Evolutionary conservation across 2,329 filamentous ascomycete species (phyloP), one percentile per base, ranked within the genome.

Genomic region (Sphaerulina musiva): DNA sequence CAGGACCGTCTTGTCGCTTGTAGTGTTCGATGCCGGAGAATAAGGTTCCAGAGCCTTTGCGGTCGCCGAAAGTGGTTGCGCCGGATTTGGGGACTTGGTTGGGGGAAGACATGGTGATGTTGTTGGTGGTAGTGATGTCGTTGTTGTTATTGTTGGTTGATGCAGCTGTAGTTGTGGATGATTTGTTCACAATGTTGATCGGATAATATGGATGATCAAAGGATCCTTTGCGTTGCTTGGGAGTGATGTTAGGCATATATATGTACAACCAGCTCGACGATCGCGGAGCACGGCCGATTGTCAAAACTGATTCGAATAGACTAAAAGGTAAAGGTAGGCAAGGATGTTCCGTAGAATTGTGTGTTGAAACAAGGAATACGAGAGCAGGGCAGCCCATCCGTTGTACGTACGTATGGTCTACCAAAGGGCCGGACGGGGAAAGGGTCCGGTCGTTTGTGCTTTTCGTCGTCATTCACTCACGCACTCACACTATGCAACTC

Each of bases 21-120:
- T 57, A 57, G 29, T 57, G 51, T 38, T 57, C 47, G 8, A 57
- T 31, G 11, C 55, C 55, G n/a, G 55, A 44, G 45, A 57, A 57
- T 44, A 57, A 44, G 14, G 44, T 42, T 17, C 43, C 48, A 9
- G 47, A 46, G n/a, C 53, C 53, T 29, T 54, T 45, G 14, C 53
- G 53, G 51, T 54, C 51, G 17, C 55, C 51, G 48, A 51, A 54
- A 34, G 52, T 51, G n/a, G 38, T 42, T 12, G 55, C 51, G 48
- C 51, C 48, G 45, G 38, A 45, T 34, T 54, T 54, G 11, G 51
- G n/a, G 48, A 57, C 40, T 48, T 54, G 46, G 50, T 56, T 56
- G 23, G 46, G 54, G n/a, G 41, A 31, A n/a, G 48, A 51, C 48
- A 51, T 51, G 36, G 12, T 49, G 23, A 31, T 26, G 12, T 43